Conservation (phyloP, 306 rosid species). For the Phaseolus lunatus region DNA sequence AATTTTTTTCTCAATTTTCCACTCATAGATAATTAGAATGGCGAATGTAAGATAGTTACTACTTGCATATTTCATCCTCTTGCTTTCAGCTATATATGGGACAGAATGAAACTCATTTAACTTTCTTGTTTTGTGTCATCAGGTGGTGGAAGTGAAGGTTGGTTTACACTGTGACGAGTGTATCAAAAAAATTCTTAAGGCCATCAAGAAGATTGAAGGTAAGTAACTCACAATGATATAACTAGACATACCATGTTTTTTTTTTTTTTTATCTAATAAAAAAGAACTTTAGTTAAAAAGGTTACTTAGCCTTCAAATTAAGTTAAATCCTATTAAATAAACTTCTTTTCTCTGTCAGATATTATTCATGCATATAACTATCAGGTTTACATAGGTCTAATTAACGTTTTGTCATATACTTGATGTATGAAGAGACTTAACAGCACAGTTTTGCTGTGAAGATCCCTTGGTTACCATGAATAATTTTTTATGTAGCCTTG, state of each 20-base stretch:
- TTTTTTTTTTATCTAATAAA: no score
- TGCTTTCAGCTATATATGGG: neutral
- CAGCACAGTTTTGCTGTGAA: neutral
- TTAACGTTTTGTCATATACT: no score
- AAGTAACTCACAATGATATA: neutral
- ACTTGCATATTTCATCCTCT: neutral
- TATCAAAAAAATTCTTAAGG: constrained; percentile 85
- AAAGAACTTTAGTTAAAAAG: no score
- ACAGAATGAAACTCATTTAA: constrained; percentile 1
- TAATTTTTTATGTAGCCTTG: neutral
- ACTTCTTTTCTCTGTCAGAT: no score
- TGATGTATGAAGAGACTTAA: no score
- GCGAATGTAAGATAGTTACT: constrained; percentile 53
- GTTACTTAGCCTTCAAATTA: no score
- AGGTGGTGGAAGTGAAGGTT: constrained; percentile 93
- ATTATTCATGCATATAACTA: no score
- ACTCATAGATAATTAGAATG: constrained; percentile 46
- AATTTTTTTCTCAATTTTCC: neutral
- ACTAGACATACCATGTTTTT: neutral
- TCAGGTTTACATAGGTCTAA: no score
- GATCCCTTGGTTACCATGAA: neutral
- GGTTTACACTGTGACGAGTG: constrained; percentile 86
- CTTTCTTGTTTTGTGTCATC: constrained; percentile 7
- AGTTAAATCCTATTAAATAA: no score
- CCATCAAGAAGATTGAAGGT: constrained; percentile 89